A percentile compares a stretch with the other conserved stretches of the same genome.
phyloP scores from a whole-genome alignment of 371 early-diverging fungal genomes.

The Fennellomyces sp. region DNA sequence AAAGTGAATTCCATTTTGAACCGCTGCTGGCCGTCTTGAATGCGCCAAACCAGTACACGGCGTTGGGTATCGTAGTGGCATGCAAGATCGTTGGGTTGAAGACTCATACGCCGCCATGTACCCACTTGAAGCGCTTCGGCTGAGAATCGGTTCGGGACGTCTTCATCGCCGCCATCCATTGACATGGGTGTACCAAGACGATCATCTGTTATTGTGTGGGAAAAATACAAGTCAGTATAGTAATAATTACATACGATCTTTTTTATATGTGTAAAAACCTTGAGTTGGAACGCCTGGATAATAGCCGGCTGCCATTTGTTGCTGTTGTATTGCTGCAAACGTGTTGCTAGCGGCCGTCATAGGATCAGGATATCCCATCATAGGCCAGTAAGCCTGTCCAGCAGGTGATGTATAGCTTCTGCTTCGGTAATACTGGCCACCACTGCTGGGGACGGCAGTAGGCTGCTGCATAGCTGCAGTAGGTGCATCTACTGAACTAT shows the following conservation, averaged over 20 bases:
- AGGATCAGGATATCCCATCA: not conserved
- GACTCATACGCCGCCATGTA: constrained; percentile 75
- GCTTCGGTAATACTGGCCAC: constrained; percentile 12
- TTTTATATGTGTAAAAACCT: not conserved
- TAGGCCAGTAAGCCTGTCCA: constrained; percentile 12
- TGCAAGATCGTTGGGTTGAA: constrained; percentile 55
- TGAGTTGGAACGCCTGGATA: not conserved
- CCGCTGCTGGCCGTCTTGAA: constrained; percentile 63
- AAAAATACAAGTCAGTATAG: not conserved
- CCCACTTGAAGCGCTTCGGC: constrained; percentile 74
- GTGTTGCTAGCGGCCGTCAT: not conserved
- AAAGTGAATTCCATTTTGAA: constrained; percentile 77
- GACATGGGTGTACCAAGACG: constrained; percentile 32
- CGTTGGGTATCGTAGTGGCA: constrained; percentile 60
- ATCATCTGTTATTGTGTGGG: not conserved
- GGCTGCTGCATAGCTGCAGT: constrained; percentile 2
- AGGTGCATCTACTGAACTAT: constrained; percentile 11
- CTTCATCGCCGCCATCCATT: constrained; percentile 13
- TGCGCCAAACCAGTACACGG: constrained; percentile 65
- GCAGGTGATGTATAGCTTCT: constrained; percentile 23
- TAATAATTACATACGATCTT: not conserved
- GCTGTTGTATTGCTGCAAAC: constrained; percentile 7
- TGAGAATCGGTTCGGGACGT: constrained; percentile 28
- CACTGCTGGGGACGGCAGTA: not conserved
- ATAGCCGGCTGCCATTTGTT: constrained; percentile 2